Evolutionary conservation across 345 rosid species (phyloP), one percentile per base, ranked within the genome.

Genomic region (Pistacia integerrima): DNA sequence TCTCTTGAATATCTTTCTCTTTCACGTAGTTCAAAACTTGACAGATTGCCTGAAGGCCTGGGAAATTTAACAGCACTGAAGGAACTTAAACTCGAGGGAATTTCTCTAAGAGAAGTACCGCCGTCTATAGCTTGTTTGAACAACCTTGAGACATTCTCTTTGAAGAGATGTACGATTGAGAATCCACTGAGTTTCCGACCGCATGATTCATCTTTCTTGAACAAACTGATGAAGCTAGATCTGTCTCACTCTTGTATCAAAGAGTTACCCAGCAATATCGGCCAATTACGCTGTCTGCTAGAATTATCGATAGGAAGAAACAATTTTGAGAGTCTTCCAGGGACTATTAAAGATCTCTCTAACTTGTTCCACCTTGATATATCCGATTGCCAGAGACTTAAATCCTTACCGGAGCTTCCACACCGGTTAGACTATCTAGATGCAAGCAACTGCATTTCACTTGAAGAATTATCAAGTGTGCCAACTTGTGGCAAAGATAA

Each of bases 381-480:
- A 36, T 2, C 4, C 38, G 4, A 69, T n/a, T 83, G 87, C 60
- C 76, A 14, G 79, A 62, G 70, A 64, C 87, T 86, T 64, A 71
- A 69, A 67, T 80, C 79, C 22, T 35, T 86, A 70, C 82, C 80
- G 1, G 87, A 79, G 57, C 84, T 79, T 73, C 87, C 82, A 22
- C 2, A 4, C 4, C 0, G 1, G 38, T 36, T 36, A 36, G 0
- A 0, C 1, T 4, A 1, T 36, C 2, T 36, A 36, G 4, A 36
- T 1, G 38, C 38, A 36, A 1, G 4, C 0, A 1, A 1, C 4
- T 36, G 38, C 38, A 36, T 36, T 2, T 36, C 38, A 2, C 38
- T 84, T 55, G 77, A 41, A 7, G 0, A 25, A 64, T 0, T 64
- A 64, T 52, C 69, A 30, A 51, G 18, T 12, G 30, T 28, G 30